phyloP scores from a whole-genome alignment of 257 asterid species.

The Buddleja alternifolia region DNA sequence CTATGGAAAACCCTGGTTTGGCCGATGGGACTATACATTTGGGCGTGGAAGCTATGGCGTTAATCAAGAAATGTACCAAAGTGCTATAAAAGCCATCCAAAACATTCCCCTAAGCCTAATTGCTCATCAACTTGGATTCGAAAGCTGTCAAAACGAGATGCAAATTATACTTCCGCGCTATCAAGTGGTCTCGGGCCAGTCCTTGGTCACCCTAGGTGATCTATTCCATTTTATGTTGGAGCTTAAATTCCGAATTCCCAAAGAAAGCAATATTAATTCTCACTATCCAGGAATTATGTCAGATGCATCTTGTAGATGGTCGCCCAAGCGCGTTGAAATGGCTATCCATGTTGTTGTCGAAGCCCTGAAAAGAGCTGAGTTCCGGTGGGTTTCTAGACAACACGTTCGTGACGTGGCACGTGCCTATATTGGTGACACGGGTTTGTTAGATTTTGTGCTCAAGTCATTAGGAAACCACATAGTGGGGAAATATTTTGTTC shows the following conservation, averaged over 20 bases:
- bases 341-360: slow-evolving; percentile 92
- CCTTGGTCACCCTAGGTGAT: slow-evolving; percentile 62
- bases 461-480: slow-evolving; percentile 90
- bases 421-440: slow-evolving; percentile 89
- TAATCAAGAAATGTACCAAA: slow-evolving; percentile 53
- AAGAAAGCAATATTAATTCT: slow-evolving; percentile 41
- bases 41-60: slow-evolving; percentile 81
- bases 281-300: slow-evolving; percentile 65
- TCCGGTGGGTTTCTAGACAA: slow-evolving; percentile 88
- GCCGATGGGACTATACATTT: slow-evolving; percentile 74
- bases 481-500: slow-evolving; percentile 87
- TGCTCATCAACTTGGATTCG: slow-evolving; percentile 47
- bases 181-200: slow-evolving; percentile 73
- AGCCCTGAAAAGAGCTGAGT: slow-evolving; percentile 74
- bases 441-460: slow-evolving; percentile 86
- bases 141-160: slow-evolving; percentile 41
- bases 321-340: slow-evolving; percentile 90
- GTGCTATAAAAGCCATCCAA: slow-evolving; percentile 63
- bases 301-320: slow-evolving; percentile 91
- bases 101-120: slow-evolving; percentile 61
- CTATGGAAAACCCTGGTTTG: slow-evolving; percentile 87
- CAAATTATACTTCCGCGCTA: slow-evolving; percentile 60
- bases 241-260: slow-evolving; percentile 56
- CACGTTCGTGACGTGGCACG: slow-evolving; percentile 89
- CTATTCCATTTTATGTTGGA: slow-evolving; percentile 78